These are phyloP conservation scores for Polyporus tsugae DNA, from an alignment of 1,284 basidiomycete species.

Conservation along the genomic window DNA sequence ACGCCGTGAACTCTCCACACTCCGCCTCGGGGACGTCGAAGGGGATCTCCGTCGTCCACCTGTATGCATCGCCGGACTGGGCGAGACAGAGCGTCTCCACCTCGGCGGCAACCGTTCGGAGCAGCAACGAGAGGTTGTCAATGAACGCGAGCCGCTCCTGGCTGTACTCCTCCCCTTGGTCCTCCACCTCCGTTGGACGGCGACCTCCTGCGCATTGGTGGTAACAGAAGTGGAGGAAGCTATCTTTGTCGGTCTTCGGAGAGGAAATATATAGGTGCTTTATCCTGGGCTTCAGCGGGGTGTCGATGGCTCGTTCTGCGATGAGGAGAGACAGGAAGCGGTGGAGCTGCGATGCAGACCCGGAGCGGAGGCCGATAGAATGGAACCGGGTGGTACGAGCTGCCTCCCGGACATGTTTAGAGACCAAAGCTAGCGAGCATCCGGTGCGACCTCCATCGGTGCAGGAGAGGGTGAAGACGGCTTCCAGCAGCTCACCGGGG, in stretches of 20 bases:
- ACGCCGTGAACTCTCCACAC: conserved; percentile 9
- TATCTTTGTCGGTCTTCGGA: not conserved
- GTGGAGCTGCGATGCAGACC: conserved; percentile 4
- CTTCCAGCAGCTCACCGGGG: conserved; percentile 5
- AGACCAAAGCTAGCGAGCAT: conserved; percentile 8
- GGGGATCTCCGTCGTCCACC: conserved; percentile 9
- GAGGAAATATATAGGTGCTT: conserved; percentile 10
- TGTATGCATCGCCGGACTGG: conserved; percentile 5
- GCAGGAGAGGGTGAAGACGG: conserved; percentile 16
- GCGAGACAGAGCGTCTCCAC: conserved; percentile 10
- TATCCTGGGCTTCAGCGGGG: conserved; percentile 2
- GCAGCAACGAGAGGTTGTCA: conserved; percentile 3
- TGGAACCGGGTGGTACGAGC: conserved; percentile 12
- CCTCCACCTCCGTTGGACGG: not conserved
- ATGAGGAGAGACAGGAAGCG: not conserved
- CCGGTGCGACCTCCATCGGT: conserved; percentile 19
- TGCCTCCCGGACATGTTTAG: conserved; percentile 2
- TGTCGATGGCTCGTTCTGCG: conserved; percentile 1
- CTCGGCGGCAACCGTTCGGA: conserved; percentile 8
- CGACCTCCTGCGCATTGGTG: not conserved
- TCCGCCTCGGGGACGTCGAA: conserved; percentile 8
- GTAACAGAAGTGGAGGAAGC: conserved; percentile 2
- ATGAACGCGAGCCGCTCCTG: conserved; percentile 7
- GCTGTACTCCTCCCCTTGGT: conserved; percentile 2
- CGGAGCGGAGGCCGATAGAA: conserved; percentile 5